These are phyloP conservation scores for Mrakia gelida DNA, from an alignment of 768 basidiomycete species.

Conservation along the genomic window DNA sequence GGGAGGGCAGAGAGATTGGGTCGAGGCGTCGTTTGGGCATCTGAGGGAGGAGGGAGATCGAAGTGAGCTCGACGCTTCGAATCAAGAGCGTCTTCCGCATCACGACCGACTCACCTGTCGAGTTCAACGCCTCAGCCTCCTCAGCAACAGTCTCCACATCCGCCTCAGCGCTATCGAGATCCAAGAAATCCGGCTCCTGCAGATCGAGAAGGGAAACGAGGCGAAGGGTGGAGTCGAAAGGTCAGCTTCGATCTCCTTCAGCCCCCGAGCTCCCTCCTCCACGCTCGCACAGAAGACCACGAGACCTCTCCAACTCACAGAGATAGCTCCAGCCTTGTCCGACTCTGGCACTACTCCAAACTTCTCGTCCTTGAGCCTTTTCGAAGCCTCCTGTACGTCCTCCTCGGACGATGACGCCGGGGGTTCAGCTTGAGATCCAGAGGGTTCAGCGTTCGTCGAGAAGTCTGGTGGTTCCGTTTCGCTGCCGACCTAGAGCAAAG, in stretches of 20 bases:
- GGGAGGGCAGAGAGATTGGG: background rate
- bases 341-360: constrained; percentile 9
- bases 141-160: background rate
- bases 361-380: constrained; percentile 13
- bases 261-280: background rate
- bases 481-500: background rate
- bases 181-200: constrained; percentile 68
- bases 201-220: background rate
- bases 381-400: constrained; percentile 29
- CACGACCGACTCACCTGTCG: background rate
- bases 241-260: background rate
- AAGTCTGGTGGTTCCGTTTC: background rate
- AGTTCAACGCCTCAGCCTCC: background rate
- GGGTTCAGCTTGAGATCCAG: constrained; percentile 35
- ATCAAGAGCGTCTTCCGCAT: background rate
- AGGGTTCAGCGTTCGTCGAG: background rate
- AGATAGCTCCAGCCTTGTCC: background rate
- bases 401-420: constrained; percentile 38
- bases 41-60: background rate
- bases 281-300: background rate
- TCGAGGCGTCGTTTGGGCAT: background rate
- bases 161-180: constrained; percentile 53
- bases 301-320: background rate
- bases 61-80: background rate
- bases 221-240: background rate